A percentile compares a stretch with the other conserved stretches of the same genome.
These are phyloP conservation scores for Lichtheimia corymbifera DNA, from an alignment of 371 early-diverging fungal species.

Conservation along the genomic window DNA sequence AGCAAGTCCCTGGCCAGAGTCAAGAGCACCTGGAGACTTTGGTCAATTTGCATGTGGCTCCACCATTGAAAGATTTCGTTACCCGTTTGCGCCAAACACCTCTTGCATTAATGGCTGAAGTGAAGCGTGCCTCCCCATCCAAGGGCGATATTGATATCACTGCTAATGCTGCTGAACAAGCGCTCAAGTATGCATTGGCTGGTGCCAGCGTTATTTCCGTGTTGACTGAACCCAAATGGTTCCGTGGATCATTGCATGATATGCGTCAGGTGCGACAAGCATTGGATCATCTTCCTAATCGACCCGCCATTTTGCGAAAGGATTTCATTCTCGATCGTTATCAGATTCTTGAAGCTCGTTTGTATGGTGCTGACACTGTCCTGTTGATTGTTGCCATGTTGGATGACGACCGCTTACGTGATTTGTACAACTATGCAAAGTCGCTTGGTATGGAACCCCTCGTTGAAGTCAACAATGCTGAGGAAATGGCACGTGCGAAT, in stretches of 20 bases:
- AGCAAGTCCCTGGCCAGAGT: constrained; percentile 74
- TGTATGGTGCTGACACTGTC: constrained; percentile 92
- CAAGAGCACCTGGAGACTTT: constrained; percentile 68
- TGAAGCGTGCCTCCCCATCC: constrained; percentile 97
- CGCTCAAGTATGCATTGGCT: constrained; percentile 80
- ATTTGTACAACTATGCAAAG: constrained; percentile 73
- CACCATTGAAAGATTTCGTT: constrained; percentile 77
- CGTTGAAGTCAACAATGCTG: constrained; percentile 92
- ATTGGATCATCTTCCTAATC: constrained; percentile 63
- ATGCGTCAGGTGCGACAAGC: constrained; percentile 82
- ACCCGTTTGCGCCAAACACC: constrained; percentile 60
- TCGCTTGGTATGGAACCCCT: constrained; percentile 94
- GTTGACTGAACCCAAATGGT: constrained; percentile 97
- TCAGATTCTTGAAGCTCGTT: constrained; percentile 91
- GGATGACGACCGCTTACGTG: constrained; percentile 59
- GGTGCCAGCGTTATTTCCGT: constrained; percentile 95
- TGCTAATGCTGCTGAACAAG: constrained; percentile 87
- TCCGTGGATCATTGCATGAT: constrained; percentile 91
- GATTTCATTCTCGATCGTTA: constrained; percentile 97
- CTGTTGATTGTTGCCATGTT: constrained; percentile 96
- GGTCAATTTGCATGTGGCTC: constrained; percentile 73
- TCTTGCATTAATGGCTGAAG: constrained; percentile 89
- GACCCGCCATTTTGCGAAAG: constrained; percentile 93
- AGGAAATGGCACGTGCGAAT: constrained; percentile 88
- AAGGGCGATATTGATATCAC: constrained; percentile 86